Conservation (phyloP, 2,329 filamentous ascomycete species). For the Colletotrichum horii region DNA sequence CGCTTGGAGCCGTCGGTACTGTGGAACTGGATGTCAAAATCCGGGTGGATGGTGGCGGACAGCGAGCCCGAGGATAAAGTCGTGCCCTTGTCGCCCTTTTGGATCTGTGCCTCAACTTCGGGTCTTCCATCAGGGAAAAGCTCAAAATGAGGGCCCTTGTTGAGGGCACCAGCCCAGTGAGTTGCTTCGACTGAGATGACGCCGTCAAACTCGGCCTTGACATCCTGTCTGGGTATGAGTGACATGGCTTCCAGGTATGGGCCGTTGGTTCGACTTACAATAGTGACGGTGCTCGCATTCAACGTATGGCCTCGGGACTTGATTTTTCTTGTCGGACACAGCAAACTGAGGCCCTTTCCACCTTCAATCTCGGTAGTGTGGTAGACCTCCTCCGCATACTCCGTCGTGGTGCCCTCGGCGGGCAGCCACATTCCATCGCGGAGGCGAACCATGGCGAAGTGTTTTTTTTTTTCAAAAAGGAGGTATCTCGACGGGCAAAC, state of each 20-base stretch:
- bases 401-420: constrained; percentile 62
- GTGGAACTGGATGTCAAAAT: constrained; percentile 44
- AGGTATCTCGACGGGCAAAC: neutral
- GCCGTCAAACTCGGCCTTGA: constrained; percentile 42
- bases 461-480: neutral
- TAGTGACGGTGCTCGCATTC: constrained; percentile 58
- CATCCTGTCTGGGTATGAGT: constrained; percentile 25
- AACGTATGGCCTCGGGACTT: constrained; percentile 58
- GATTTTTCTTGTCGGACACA: constrained; percentile 62
- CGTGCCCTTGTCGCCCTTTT: constrained; percentile 37
- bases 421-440: constrained; percentile 64
- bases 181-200: constrained; percentile 44
- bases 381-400: constrained; percentile 71
- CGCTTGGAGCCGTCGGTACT: constrained; percentile 38
- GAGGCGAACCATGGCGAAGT: constrained; percentile 33
- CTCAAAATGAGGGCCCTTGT: constrained; percentile 42
- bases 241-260: neutral
- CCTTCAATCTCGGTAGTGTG: constrained; percentile 49
- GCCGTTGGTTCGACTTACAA: constrained; percentile 21
- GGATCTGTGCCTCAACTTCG: constrained; percentile 29
- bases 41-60: constrained; percentile 38
- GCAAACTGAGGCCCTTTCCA: constrained; percentile 53
- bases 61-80: constrained; percentile 40
- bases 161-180: constrained; percentile 42
- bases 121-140: constrained; percentile 41